Conservation (phyloP, 257 asterid genomes). For the Nicotiana tomentosiformis region DNA sequence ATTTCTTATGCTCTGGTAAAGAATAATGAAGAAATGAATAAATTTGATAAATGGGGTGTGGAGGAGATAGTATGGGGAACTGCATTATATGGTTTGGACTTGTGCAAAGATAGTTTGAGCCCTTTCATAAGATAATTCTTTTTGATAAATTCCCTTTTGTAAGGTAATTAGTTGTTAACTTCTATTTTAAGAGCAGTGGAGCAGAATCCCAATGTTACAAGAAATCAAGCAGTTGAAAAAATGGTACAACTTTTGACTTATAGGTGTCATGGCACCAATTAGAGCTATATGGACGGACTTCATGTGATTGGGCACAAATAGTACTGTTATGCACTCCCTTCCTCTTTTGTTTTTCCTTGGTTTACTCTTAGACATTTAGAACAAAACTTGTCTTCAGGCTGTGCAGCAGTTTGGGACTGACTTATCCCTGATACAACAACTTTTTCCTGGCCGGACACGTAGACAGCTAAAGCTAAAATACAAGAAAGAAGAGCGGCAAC, state of each 20-base stretch:
- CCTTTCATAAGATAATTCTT: background rate
- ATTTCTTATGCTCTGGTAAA: background rate
- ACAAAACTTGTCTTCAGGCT: conserved; percentile 34
- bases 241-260: background rate
- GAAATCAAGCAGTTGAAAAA: background rate
- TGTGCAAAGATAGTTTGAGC: background rate
- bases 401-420: conserved; percentile 82
- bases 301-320: background rate
- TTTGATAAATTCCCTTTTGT: background rate
- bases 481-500: conserved; percentile 77
- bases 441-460: conserved; percentile 72
- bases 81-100: background rate
- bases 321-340: background rate
- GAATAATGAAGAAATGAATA: background rate
- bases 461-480: conserved; percentile 62
- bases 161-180: background rate
- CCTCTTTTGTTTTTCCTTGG: background rate
- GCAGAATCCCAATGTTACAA: background rate
- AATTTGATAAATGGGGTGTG: background rate
- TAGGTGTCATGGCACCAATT: background rate
- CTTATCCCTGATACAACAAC: conserved; percentile 79
- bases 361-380: background rate
- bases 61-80: background rate
- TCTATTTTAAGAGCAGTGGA: background rate
- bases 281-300: conserved; percentile 2